phyloP scores from a whole-genome alignment of 2,329 filamentous ascomycete species.

The Fusarium aywerte region DNA sequence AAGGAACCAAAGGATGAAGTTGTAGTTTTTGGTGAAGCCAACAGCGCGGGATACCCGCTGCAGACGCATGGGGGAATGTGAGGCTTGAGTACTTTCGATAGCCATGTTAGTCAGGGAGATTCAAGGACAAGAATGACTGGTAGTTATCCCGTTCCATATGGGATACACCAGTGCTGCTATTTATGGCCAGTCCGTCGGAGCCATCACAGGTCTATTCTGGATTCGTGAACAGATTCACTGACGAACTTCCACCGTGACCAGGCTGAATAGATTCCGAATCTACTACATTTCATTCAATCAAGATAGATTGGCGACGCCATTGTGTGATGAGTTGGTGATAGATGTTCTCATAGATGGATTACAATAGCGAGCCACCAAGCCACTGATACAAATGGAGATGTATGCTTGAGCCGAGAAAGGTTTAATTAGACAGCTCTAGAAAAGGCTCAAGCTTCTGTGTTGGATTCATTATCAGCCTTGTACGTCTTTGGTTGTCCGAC shows the following conservation, averaged over 20 bases:
- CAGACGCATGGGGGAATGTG: not conserved
- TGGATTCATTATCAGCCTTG: not conserved
- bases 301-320: constrained; percentile 7
- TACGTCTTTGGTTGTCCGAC: constrained; percentile 15
- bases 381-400: constrained; percentile 5
- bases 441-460: not conserved
- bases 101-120: constrained; percentile 1
- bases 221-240: not conserved
- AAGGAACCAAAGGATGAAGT: constrained; percentile 65
- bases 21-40: constrained; percentile 68
- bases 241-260: not conserved
- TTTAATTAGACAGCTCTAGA: not conserved
- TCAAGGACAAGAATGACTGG: not conserved
- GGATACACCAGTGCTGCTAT: constrained; percentile 1
- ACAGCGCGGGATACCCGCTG: constrained; percentile 55
- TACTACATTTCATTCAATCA: constrained; percentile 11
- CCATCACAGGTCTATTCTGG: not conserved
- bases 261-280: constrained; percentile 13
- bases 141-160: not conserved
- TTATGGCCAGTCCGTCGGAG: not conserved
- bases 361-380: constrained; percentile 22
- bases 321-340: constrained; percentile 21
- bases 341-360: not conserved
- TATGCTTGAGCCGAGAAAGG: not conserved
- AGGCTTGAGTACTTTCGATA: not conserved